These are phyloP conservation scores for Neopestalotiopsis sp. DNA, from an alignment of 2,329 filamentous ascomycete genomes.

Conservation along the genomic window DNA sequence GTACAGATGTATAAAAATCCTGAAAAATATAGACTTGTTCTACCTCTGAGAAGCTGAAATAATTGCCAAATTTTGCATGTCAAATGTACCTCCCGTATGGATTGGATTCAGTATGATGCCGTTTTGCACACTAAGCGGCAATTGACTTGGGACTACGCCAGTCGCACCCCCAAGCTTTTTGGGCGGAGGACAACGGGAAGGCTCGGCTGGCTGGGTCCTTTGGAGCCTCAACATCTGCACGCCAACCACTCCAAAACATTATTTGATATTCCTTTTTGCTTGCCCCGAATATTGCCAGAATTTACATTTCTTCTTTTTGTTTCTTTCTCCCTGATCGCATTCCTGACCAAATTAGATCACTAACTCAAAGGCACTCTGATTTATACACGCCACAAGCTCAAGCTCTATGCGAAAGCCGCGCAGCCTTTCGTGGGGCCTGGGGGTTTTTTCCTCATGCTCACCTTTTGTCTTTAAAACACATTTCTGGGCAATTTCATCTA, in stretches of 20 bases:
- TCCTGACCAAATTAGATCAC: background rate
- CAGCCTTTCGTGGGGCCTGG: constrained; percentile 8
- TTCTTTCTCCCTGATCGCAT: background rate
- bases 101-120: background rate
- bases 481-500: background rate
- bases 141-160: background rate
- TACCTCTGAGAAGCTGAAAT: background rate
- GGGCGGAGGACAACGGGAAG: background rate
- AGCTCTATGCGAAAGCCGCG: background rate
- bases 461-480: background rate
- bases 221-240: constrained; percentile 1
- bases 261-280: background rate
- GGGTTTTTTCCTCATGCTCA: constrained; percentile 5
- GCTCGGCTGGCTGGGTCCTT: background rate
- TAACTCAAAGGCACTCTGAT: background rate
- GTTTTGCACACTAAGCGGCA: constrained; percentile 12
- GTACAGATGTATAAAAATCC: constrained; percentile 37
- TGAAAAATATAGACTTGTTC: constrained; percentile 16
- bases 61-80: background rate
- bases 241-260: background rate
- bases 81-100: background rate
- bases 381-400: background rate
- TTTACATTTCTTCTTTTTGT: background rate
- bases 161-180: background rate
- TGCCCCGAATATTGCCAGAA: background rate